These are phyloP conservation scores for Aspergillus thermomutatus DNA, from an alignment of 2,329 filamentous ascomycete species.

Conservation along the genomic window DNA sequence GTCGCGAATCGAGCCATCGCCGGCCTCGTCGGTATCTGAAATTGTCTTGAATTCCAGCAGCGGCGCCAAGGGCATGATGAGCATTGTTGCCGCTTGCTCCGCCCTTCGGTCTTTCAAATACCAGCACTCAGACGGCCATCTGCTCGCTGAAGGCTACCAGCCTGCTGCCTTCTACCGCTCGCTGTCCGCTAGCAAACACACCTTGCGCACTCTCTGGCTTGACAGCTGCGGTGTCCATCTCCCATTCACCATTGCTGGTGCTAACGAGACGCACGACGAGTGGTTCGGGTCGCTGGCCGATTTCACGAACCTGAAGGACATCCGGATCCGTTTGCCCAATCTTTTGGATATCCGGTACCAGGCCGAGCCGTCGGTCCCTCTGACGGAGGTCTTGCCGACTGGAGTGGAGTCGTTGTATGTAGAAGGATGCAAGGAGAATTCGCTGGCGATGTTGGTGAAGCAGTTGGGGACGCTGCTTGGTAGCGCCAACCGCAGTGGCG, in stretches of 20 bases:
- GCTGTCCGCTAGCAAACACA: conserved; percentile 20
- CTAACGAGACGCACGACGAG: conserved; percentile 29
- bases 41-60: conserved; percentile 26
- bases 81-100: conserved; percentile 20
- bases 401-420: conserved; percentile 25
- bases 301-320: conserved; percentile 23
- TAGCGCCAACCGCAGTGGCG: conserved; percentile 9
- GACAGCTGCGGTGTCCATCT: conserved; percentile 26
- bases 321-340: conserved; percentile 31
- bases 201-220: conserved; percentile 27
- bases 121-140: conserved; percentile 29
- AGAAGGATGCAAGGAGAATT: conserved; percentile 27
- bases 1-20: not conserved
- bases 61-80: conserved; percentile 23
- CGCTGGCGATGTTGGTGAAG: conserved; percentile 21
- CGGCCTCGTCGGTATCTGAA: conserved; percentile 19
- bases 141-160: conserved; percentile 23
- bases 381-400: conserved; percentile 21
- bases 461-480: conserved; percentile 22
- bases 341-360: conserved; percentile 28
- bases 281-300: conserved; percentile 29
- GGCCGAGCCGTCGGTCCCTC: conserved; percentile 19
- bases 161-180: conserved; percentile 24
- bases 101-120: conserved; percentile 28
- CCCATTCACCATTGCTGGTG: conserved; percentile 25